Conservation (phyloP, 495 filamentous ascomycete species). For the Wilcoxina mikolae region DNA sequence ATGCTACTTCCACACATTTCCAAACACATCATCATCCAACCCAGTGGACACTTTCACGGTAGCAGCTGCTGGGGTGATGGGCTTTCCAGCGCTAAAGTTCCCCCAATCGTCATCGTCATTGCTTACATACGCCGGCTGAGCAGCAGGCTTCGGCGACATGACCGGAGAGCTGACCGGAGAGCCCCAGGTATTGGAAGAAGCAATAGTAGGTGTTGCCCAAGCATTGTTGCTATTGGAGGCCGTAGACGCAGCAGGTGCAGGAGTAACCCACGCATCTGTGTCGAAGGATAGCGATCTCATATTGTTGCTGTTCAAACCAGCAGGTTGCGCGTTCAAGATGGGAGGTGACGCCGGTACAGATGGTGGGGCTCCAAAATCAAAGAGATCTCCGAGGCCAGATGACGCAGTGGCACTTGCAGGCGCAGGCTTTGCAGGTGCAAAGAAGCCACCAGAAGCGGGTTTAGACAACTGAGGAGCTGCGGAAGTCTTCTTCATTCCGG, state of each 20-base stretch:
- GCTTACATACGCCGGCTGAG: conserved; percentile 4
- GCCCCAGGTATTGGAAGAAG: conserved; percentile 35
- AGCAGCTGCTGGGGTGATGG: conserved; percentile 7
- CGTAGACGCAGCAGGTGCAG: conserved; percentile 32
- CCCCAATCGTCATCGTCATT: conserved; percentile 28
- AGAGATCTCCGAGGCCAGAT: conserved; percentile 54
- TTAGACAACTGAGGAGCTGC: conserved; percentile 39
- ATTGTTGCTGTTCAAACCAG: conserved; percentile 9
- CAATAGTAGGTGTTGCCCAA: conserved; percentile 15
- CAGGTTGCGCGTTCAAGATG: conserved; percentile 25
- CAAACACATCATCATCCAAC: conserved; percentile 26
- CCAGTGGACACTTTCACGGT: conserved; percentile 10
- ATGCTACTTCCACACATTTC: conserved; percentile 26
- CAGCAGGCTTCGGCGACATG: not conserved
- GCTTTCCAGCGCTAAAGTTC: conserved; percentile 20
- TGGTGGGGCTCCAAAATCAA: conserved; percentile 51
- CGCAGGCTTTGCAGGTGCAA: conserved; percentile 40
- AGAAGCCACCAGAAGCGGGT: conserved; percentile 61
- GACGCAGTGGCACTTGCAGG: conserved; percentile 34
- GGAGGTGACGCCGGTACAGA: conserved; percentile 29
- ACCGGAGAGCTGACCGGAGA: conserved; percentile 22
- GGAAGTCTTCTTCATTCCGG: conserved; percentile 39
- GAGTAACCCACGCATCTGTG: conserved; percentile 42
- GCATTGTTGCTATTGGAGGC: conserved; percentile 21
- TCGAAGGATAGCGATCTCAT: conserved; percentile 21